A percentile compares a stretch with the other conserved stretches of the same genome.
Evolutionary conservation across 768 basidiomycete genomes (phyloP).

Genomic region (Phylloporus sp.): DNA sequence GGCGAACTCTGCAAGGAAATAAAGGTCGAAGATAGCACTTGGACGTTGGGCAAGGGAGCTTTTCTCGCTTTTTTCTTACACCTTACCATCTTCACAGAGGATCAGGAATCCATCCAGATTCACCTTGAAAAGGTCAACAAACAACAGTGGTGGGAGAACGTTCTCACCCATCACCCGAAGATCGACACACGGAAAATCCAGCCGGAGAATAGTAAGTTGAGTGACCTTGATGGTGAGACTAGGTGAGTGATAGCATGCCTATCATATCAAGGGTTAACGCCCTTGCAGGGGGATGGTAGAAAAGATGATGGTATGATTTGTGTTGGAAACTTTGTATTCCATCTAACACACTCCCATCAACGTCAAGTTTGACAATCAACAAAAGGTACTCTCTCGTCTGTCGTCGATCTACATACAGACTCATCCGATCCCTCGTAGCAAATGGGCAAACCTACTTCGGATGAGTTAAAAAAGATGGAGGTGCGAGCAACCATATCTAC

Average conservation of each 20-base stretch:
- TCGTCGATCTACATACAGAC: neutral
- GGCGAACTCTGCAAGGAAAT: constrained; percentile 92
- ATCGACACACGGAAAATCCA: constrained; percentile 95
- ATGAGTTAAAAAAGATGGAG: constrained; percentile 91
- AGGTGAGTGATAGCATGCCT: constrained; percentile 42
- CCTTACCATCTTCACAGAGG: constrained; percentile 49
- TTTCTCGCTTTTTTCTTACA: neutral
- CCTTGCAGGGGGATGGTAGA: constrained; percentile 86
- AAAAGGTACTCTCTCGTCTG: constrained; percentile 30
- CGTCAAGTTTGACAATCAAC: constrained; percentile 42
- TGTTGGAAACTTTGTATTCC: neutral
- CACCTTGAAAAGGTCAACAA: constrained; percentile 86
- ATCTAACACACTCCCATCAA: constrained; percentile 14
- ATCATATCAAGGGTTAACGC: constrained; percentile 8
- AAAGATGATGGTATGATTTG: constrained; percentile 93
- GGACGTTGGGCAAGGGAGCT: constrained; percentile 73
- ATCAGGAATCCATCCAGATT: constrained; percentile 63
- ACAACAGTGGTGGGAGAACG: constrained; percentile 97
- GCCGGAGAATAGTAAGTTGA: constrained; percentile 91
- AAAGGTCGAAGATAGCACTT: constrained; percentile 94
- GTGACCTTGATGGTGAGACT: constrained; percentile 94
- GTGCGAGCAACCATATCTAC: constrained; percentile 32
- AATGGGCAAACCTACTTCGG: constrained; percentile 94
- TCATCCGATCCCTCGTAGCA: constrained; percentile 44
- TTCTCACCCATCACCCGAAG: constrained; percentile 91